Conservation (phyloP, 805 yeast species). For the Yarrowia sp. region DNA sequence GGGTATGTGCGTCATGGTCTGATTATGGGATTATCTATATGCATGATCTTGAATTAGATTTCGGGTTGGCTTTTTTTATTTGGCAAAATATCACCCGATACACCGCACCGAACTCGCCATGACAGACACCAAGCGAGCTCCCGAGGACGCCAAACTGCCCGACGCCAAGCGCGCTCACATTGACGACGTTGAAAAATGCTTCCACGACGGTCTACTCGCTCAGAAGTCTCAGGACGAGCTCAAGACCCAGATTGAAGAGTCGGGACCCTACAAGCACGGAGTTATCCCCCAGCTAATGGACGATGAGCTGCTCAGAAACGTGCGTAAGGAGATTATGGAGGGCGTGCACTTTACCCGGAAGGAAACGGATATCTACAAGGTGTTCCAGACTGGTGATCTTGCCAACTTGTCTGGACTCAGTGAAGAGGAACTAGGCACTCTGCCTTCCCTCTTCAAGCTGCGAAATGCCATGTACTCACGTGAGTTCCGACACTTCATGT, state of each 20-base stretch:
- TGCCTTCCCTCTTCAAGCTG: conserved; percentile 73
- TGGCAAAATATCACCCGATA: not conserved
- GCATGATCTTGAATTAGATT: conserved; percentile 8
- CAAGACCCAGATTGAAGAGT: conserved; percentile 44
- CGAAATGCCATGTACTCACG: conserved; percentile 87
- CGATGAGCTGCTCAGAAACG: conserved; percentile 72
- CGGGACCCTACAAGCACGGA: conserved; percentile 90
- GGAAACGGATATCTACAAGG: conserved; percentile 96
- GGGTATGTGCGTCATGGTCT: not conserved
- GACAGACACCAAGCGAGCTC: conserved; percentile 16
- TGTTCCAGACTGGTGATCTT: conserved; percentile 76
- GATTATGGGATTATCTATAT: not conserved
- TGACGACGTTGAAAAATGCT: conserved; percentile 18
- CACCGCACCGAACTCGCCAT: not conserved
- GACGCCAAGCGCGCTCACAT: conserved; percentile 19
- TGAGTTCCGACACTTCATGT: conserved; percentile 74
- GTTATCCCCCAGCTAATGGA: conserved; percentile 69
- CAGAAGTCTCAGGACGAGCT: conserved; percentile 14
- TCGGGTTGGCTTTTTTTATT: not conserved
- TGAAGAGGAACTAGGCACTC: conserved; percentile 64
- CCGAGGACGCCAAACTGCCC: not conserved
- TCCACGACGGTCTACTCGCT: conserved; percentile 13
- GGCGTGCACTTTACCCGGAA: conserved; percentile 89
- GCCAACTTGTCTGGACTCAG: conserved; percentile 88
- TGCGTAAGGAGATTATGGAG: conserved; percentile 76